These are phyloP conservation scores for Hippophae rhamnoides DNA, from an alignment of 306 rosid genomes.

Conservation along the genomic window DNA sequence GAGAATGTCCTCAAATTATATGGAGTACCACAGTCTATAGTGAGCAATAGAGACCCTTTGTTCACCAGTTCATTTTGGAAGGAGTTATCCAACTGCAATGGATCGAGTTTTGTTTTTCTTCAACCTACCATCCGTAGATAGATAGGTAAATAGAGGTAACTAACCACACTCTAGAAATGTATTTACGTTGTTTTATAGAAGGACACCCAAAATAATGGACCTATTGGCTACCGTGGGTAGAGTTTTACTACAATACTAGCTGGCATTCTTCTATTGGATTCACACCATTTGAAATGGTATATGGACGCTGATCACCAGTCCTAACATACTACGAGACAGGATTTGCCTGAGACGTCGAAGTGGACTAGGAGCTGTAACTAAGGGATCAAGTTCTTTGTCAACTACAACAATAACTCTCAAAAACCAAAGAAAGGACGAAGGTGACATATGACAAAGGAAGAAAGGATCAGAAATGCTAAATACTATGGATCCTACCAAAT, in stretches of 20 bases:
- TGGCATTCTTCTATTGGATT: no score
- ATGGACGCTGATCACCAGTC: neutral
- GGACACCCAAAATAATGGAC: no score
- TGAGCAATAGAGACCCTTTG: neutral
- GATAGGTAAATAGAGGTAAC: neutral
- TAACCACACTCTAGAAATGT: no score
- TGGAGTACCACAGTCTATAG: no score
- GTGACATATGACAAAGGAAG: conserved; percentile 1
- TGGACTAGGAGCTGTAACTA: neutral
- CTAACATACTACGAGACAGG: neutral
- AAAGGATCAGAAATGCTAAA: neutral
- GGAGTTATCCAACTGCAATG: neutral
- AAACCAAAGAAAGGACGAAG: neutral
- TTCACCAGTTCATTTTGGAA: conserved; percentile 2
- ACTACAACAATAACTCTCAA: neutral
- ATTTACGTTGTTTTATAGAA: no score
- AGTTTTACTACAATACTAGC: no score
- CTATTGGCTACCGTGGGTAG: no score
- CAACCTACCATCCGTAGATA: neutral
- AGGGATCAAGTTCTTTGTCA: neutral
- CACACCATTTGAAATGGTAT: neutral
- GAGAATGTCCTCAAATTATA: no score
- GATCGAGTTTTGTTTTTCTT: neutral
- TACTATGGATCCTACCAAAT: neutral
- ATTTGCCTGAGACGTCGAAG: neutral